Evolutionary conservation across 2,329 filamentous ascomycete genomes (phyloP), one percentile per base, ranked within the genome.

Genomic region (Sclerotinia subarctica): DNA sequence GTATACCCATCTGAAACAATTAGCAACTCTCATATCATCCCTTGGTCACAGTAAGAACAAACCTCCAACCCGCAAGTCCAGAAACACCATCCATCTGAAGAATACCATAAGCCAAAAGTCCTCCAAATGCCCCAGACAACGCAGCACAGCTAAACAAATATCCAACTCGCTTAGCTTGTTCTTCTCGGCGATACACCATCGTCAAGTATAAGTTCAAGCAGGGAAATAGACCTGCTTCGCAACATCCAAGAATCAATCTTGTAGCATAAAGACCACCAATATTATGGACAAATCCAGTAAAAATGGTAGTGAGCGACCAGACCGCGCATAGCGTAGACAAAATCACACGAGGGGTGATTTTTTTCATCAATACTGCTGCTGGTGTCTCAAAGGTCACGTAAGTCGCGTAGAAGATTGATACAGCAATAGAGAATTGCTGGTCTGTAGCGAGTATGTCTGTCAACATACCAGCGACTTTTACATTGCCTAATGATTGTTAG

Each of bases 161-260:
- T 0, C 84, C 84, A 6, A 86, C 82, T 3, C 86, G 79, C 19
- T 83, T 80, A 1, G 82, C 84, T 26, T 84, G 79, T 74, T 88
- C 86, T 3, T 83, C 81, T 7, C 81, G 79, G 24, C 83, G 82
- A 73, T 87, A 87, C 79, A 85, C 86, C 72, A 85, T 85, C 3
- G 82, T 82, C 6, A 84, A 73, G 69, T 82, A 84, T 69, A 82
- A 78, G 44, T 82, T 81, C 21, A 84, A 76, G 1, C 81, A 81
- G 0, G 83, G 83, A 67, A 84, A 83, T 13, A 85, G 74, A 0
- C 82, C 82, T 3, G 82, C 81, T 71, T 85, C 83, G 70, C 80
- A 80, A 17, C 79, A 76, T 19, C 83, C 83, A 0, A 85, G 76
- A 4, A 85, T 74, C 47, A 83, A 80, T 3, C 83, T 79, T 19